These are phyloP conservation scores for Nepenthes alata DNA, from an alignment of 179 eudicot genomes.

Conservation along the genomic window DNA sequence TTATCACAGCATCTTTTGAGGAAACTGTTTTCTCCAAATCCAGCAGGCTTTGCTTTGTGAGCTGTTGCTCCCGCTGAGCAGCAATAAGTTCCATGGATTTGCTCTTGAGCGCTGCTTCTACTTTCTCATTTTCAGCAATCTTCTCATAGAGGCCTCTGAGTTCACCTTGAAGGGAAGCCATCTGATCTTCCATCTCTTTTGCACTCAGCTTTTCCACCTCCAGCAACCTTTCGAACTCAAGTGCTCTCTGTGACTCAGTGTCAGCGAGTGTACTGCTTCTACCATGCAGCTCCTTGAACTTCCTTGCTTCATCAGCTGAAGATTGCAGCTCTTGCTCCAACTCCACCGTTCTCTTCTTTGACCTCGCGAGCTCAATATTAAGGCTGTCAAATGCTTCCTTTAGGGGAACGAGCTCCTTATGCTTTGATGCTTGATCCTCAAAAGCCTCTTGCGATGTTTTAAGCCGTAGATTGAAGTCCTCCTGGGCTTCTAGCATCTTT, in stretches of 20 bases:
- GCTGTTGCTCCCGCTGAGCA: constrained; percentile 28
- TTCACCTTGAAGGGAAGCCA: constrained; percentile 44
- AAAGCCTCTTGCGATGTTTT: constrained; percentile 51
- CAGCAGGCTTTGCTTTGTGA: constrained; percentile 22
- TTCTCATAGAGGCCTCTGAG: constrained; percentile 36
- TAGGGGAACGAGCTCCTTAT: constrained; percentile 49
- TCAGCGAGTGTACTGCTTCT: constrained; percentile 49
- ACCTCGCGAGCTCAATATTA: constrained; percentile 55
- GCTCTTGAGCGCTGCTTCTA: constrained; percentile 36
- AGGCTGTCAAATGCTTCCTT: constrained; percentile 64
- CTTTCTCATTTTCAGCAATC: constrained; percentile 53
- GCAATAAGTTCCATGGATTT: constrained; percentile 29
- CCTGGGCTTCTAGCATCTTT: constrained; percentile 39
- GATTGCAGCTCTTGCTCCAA: constrained; percentile 49
- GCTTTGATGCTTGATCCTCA: constrained; percentile 53
- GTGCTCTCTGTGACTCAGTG: constrained; percentile 36
- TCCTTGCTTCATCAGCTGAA: constrained; percentile 36
- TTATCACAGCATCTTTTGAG: constrained; percentile 22
- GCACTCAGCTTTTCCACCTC: constrained; percentile 36
- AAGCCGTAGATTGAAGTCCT: constrained; percentile 47
- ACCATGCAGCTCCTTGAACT: constrained; percentile 50
- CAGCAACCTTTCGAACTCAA: constrained; percentile 44
- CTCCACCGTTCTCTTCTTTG: constrained; percentile 58
- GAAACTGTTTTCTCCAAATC: constrained; percentile 32
- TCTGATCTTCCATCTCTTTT: constrained; percentile 52